A percentile compares a stretch with the other conserved stretches of the same genome.
These are phyloP conservation scores for Garcia nutans DNA, from an alignment of 345 rosid genomes.

Conservation along the genomic window DNA sequence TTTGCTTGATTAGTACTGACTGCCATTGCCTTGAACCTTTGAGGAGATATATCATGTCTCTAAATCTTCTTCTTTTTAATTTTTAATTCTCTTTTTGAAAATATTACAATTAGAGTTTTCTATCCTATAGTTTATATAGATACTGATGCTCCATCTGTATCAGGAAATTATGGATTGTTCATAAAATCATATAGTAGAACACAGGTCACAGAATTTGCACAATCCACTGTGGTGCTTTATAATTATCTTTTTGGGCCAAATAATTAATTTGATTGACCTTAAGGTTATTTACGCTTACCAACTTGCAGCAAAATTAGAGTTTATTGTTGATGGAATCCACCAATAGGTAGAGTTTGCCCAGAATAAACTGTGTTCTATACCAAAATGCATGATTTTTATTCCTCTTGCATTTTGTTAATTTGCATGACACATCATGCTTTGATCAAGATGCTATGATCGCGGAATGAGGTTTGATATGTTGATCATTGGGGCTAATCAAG, in stretches of 20 bases:
- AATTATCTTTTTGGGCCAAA: background rate
- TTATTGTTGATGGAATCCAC: background rate
- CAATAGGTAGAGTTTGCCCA: background rate
- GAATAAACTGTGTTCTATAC: background rate
- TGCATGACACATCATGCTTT: background rate
- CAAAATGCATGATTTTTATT: background rate
- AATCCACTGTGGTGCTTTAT: too few species aligned
- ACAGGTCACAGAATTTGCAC: too few species aligned
- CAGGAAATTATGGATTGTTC: too few species aligned
- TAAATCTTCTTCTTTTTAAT: background rate
- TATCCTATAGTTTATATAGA: too few species aligned
- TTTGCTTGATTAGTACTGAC: background rate
- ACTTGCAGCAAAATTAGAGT: background rate
- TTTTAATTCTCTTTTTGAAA: too few species aligned
- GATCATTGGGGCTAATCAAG: constrained; percentile 37
- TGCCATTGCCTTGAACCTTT: background rate
- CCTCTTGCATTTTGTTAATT: background rate
- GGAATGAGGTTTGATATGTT: constrained; percentile 3
- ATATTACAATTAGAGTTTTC: too few species aligned
- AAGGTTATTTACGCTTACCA: background rate
- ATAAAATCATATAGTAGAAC: too few species aligned
- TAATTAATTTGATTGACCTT: too few species aligned
- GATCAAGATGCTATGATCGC: background rate
- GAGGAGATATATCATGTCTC: background rate
- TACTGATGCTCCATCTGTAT: too few species aligned